phyloP scores from a whole-genome alignment of 2,329 filamentous ascomycete species.

The Furcasterigmium furcatum region DNA sequence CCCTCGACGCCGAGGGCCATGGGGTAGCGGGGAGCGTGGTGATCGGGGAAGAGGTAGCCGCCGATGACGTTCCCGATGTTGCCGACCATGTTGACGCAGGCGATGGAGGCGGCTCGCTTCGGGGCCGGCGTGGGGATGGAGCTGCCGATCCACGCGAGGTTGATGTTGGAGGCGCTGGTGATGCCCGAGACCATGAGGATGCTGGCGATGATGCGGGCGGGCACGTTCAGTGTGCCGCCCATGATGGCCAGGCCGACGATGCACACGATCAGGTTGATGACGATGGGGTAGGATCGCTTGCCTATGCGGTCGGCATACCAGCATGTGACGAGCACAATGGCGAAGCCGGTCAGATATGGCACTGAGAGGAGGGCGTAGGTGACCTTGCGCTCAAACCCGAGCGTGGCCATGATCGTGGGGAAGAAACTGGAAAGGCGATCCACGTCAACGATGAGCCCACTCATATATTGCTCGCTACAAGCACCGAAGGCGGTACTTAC shows the following conservation, averaged over 20 bases:
- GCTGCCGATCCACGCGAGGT: not conserved
- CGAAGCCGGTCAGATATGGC: not conserved
- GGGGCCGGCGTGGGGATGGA: not conserved
- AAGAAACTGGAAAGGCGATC: too few relatives aligned
- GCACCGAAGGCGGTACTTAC: too few relatives aligned
- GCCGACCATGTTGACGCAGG: not conserved
- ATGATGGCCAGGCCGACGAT: not conserved
- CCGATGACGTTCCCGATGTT: too few relatives aligned
- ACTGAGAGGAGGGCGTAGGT: not conserved
- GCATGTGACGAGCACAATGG: not conserved
- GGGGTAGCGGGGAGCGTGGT: not conserved
- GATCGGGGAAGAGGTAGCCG: not conserved
- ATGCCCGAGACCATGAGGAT: not conserved
- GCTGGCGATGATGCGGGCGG: not conserved
- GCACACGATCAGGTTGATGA: not conserved
- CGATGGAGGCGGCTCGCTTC: not conserved
- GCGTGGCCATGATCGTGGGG: not conserved
- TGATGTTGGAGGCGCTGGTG: not conserved
- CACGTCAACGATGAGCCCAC: too few relatives aligned
- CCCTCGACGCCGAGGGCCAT: not conserved
- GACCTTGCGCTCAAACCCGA: not conserved
- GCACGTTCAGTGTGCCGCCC: not conserved
- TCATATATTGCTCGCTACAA: too few relatives aligned
- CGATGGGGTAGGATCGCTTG: not conserved
- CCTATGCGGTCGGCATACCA: too few relatives aligned